A percentile compares a stretch with the other conserved stretches of the same genome.
Conservation (phyloP, 768 basidiomycete species). For the Lentinula sp. region DNA sequence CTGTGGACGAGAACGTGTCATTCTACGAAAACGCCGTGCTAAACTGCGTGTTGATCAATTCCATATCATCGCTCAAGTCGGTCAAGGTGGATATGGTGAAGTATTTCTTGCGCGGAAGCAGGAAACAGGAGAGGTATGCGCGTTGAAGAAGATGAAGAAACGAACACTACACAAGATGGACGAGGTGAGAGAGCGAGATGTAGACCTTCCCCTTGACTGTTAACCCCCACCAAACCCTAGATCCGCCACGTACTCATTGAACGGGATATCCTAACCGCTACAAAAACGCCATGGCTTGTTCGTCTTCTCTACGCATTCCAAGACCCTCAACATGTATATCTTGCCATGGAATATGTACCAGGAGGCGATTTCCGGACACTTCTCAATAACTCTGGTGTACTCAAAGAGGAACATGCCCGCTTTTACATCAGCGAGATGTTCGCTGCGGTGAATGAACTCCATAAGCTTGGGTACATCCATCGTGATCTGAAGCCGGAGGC, state of each 20-base stretch:
- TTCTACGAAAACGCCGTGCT: constrained; percentile 87
- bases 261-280: constrained; percentile 94
- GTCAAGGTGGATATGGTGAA: constrained; percentile 98
- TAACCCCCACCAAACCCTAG: constrained; percentile 27
- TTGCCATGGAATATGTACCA: constrained; percentile 99
- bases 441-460: constrained; percentile 85
- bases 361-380: constrained; percentile 98
- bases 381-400: constrained; percentile 94
- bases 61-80: constrained; percentile 97
- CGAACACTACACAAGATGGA: constrained; percentile 96
- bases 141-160: constrained; percentile 96
- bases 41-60: constrained; percentile 94
- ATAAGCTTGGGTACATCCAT: constrained; percentile 97
- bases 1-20: constrained; percentile 86
- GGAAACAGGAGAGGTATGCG: constrained; percentile 95
- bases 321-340: constrained; percentile 84
- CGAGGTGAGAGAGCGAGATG: constrained; percentile 47
- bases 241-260: constrained; percentile 98
- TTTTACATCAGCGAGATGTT: constrained; percentile 99
- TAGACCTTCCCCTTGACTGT: neutral
- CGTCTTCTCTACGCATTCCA: constrained; percentile 95
- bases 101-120: constrained; percentile 94
- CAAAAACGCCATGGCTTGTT: constrained; percentile 97
- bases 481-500: constrained; percentile 98
- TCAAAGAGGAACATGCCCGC: constrained; percentile 94